Conservation (phyloP, 805 yeast genomes). For the Saccharomycopsis guyanensis region DNA sequence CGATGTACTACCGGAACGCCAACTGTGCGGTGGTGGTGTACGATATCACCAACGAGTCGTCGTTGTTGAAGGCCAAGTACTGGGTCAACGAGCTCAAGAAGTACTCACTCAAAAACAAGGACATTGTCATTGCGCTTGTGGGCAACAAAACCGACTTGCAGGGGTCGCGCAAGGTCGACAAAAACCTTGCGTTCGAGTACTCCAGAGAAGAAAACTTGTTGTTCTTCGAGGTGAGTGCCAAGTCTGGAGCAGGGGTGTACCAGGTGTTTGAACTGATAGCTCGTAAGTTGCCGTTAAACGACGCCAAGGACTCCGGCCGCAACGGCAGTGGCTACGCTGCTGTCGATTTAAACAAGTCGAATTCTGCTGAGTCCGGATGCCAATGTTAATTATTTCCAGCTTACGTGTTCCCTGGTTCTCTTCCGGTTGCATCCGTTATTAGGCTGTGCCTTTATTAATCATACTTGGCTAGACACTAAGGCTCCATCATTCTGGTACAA, state of each 20-base stretch:
- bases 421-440: no score
- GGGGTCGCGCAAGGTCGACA: slow-evolving; percentile 37
- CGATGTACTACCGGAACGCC: slow-evolving; percentile 78
- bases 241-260: slow-evolving; percentile 44
- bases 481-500: no score
- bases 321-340: neutral
- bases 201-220: slow-evolving; percentile 44
- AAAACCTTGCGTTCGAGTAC: slow-evolving; percentile 44
- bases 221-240: slow-evolving; percentile 52
- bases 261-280: slow-evolving; percentile 45
- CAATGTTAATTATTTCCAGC: slow-evolving; percentile 1
- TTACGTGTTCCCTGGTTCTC: no score
- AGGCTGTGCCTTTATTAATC: no score
- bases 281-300: slow-evolving; percentile 29
- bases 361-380: neutral
- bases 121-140: slow-evolving; percentile 58
- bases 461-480: no score
- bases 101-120: slow-evolving; percentile 33
- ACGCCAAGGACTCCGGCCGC: neutral
- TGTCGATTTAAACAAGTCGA: slow-evolving; percentile 3
- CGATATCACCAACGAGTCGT: slow-evolving; percentile 61
- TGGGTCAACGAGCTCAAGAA: slow-evolving; percentile 68
- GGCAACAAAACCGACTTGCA: slow-evolving; percentile 67
- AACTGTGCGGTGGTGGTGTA: slow-evolving; percentile 75
- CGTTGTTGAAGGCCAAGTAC: slow-evolving; percentile 59